A percentile compares a stretch with the other conserved stretches of the same genome.
phyloP scores from a whole-genome alignment of 768 basidiomycete species.

The Amanita fuliginea region DNA sequence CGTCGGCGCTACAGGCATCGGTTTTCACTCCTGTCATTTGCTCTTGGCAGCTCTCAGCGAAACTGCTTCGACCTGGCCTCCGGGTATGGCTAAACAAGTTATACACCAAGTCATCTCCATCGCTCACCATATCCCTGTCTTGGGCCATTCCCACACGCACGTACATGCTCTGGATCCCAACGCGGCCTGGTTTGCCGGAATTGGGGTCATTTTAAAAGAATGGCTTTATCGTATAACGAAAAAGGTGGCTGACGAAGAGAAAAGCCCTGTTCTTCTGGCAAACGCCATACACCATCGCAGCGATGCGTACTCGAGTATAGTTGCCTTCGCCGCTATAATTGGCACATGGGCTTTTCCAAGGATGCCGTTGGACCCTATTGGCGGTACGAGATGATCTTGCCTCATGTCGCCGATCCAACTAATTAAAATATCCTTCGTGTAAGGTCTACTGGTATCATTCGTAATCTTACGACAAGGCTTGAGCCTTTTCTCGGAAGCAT shows the following conservation, averaged over 20 bases:
- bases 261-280: conserved; percentile 85
- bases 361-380: conserved; percentile 88
- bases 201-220: conserved; percentile 78
- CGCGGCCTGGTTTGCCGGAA: conserved; percentile 91
- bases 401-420: conserved; percentile 4
- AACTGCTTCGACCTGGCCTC: conserved; percentile 49
- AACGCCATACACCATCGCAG: conserved; percentile 98
- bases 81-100: conserved; percentile 55
- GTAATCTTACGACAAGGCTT: conserved; percentile 79
- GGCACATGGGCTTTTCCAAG: conserved; percentile 80
- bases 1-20: conserved; percentile 74
- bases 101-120: conserved; percentile 44
- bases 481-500: conserved; percentile 52
- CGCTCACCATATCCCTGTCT: conserved; percentile 40
- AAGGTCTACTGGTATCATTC: conserved; percentile 81
- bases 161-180: conserved; percentile 73
- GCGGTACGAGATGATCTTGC: conserved; percentile 44
- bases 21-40: conserved; percentile 83
- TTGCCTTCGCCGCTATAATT: conserved; percentile 87
- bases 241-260: conserved; percentile 83
- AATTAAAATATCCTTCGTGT: background rate
- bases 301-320: conserved; percentile 87
- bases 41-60: conserved; percentile 64
- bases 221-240: conserved; percentile 88
- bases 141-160: conserved; percentile 48